A percentile compares a stretch with the other conserved stretches of the same genome.
These are phyloP conservation scores for Begonia masoniana DNA, from an alignment of 306 rosid genomes.

Conservation along the genomic window DNA sequence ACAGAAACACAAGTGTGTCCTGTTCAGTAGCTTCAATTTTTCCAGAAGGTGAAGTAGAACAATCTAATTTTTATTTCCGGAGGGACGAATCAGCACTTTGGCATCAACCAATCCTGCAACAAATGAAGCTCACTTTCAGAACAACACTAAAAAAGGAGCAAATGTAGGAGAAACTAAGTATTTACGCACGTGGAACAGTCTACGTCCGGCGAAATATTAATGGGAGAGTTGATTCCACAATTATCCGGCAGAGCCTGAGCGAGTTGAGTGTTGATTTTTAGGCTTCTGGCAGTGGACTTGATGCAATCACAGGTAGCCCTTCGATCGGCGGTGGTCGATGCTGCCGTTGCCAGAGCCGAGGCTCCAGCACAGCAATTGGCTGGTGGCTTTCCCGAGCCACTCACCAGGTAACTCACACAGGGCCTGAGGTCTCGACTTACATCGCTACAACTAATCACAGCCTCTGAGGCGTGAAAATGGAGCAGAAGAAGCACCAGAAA, in stretches of 20 bases:
- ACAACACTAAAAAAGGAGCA: not conserved
- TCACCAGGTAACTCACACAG: slow-evolving; percentile 50
- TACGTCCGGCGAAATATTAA: slow-evolving; percentile 33
- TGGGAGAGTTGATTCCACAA: slow-evolving; percentile 40
- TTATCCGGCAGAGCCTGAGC: slow-evolving; percentile 55
- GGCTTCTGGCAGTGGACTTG: slow-evolving; percentile 33
- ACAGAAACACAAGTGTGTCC: no score
- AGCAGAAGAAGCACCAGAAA: slow-evolving; percentile 13
- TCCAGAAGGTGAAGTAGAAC: no score
- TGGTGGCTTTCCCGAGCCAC: slow-evolving; percentile 64
- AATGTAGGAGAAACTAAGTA: not conserved
- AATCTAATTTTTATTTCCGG: no score
- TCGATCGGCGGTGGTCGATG: slow-evolving; percentile 34
- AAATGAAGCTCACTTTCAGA: not conserved
- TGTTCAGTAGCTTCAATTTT: no score
- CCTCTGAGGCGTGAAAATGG: slow-evolving; percentile 35
- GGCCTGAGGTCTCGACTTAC: slow-evolving; percentile 47
- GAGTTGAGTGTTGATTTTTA: slow-evolving; percentile 29
- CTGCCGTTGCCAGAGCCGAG: slow-evolving; percentile 43
- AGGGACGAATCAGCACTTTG: not conserved
- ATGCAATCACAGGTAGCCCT: slow-evolving; percentile 59
- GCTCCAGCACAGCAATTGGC: slow-evolving; percentile 51
- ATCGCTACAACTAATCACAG: slow-evolving; percentile 38
- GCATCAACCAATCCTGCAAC: not conserved
- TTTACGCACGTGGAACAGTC: slow-evolving; percentile 56